Base-by-base conservation (phyloP, 371 early-diverging fungal genomes). In the Mortierella sp. region DNA sequence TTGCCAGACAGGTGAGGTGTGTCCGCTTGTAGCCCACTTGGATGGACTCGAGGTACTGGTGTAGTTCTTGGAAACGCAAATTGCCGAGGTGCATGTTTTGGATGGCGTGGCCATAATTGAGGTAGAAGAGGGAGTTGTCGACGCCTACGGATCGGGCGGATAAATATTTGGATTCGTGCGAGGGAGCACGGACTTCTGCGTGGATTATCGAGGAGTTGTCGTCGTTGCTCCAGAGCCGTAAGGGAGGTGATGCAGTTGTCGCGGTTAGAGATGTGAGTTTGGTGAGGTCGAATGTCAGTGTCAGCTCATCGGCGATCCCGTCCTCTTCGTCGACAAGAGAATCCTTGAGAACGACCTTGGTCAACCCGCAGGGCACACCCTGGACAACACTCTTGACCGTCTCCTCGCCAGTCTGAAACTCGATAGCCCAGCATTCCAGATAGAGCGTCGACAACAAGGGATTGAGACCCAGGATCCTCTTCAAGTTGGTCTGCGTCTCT, bases 121-220 rank as follows among this genome's bases (percentile, higher is more conserved):
- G 65, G 38, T 65, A 65, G 65, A 65, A 41, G 65, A 65, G 65
- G 14, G 65, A 65, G 65, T 65, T 65, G 24, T 65, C 65, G 38
- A 65, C 38, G 3, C 21, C 65, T 1, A 32, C 32, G 5, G 29
- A 0, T 7, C 38, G 21, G 38, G 1, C 8, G 1, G 14, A 35
- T 7, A 7, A 21, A 38, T 38, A 24, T 0, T 32, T 1, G 1
- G 16, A 16, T 16, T 60, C 35, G 29, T 60, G 32, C 1, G 35
- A 60, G 60, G 60, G 6, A 4, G 60, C 60, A 3, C 32, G 29
- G 29, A 27, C 60, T 60, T 60, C 60, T 27, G 60, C 60, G 16
- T 16, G 14, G 5, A 60, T 16, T 32, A 21, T 5, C 51, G 6
- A 16, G 16, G 35, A 12, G 16, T 4, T 16, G 29, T 32, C 18